These are phyloP conservation scores for Nyctanthes arbortristis DNA, from an alignment of 257 asterid genomes.

Conservation along the genomic window DNA sequence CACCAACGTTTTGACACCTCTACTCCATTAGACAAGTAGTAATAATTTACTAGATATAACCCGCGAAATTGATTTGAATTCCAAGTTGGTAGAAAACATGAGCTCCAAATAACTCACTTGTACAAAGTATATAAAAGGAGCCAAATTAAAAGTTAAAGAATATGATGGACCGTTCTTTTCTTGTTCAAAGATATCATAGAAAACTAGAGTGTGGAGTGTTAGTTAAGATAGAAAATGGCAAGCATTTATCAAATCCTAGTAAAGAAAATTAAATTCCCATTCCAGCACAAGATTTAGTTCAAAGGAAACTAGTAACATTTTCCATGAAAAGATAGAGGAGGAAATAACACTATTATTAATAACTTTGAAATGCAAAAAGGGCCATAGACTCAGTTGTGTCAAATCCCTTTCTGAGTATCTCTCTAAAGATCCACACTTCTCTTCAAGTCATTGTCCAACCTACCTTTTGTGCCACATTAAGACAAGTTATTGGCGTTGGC, in stretches of 20 bases:
- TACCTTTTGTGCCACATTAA: conserved; percentile 54
- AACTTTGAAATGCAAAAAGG: conserved; percentile 32
- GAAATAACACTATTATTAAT: not conserved
- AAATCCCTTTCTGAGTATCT: conserved; percentile 71
- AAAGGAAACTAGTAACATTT: conserved; percentile 14
- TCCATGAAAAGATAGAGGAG: conserved; percentile 20
- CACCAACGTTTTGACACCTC: too few species aligned
- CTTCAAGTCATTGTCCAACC: conserved; percentile 63
- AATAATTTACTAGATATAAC: too few species aligned
- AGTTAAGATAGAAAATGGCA: not conserved
- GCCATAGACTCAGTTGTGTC: conserved; percentile 44
- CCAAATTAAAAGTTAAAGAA: not conserved
- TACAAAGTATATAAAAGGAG: not conserved
- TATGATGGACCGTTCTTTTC: not conserved
- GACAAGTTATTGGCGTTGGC: conserved; percentile 50
- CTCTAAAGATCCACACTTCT: conserved; percentile 59
- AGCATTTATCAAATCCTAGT: not conserved
- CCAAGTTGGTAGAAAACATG: too few species aligned
- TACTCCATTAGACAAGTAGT: too few species aligned
- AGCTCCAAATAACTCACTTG: not conserved
- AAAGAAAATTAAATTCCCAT: not conserved
- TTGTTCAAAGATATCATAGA: not conserved
- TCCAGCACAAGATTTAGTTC: conserved; percentile 7
- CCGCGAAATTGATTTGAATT: too few species aligned
- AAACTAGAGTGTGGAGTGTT: not conserved